Evolutionary conservation across 176 grass and related monocot species (phyloP), one percentile per base, ranked within the genome.

Genomic region (Bolboschoenus planiculmis): DNA sequence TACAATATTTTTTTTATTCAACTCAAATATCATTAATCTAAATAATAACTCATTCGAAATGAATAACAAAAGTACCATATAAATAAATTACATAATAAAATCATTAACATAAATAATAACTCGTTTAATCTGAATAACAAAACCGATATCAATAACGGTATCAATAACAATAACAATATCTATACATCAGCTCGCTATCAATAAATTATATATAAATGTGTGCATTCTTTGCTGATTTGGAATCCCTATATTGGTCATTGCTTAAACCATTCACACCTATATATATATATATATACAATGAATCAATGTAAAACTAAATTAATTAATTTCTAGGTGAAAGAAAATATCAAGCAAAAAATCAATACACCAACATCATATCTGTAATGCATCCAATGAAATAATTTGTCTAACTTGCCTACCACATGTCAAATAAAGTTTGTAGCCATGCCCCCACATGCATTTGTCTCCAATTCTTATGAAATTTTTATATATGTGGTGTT

Each of bases 361-460:
- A n/a, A n/a, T n/a, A n/a, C n/a, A 51, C 26, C 27, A 5, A 51
- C 21, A 33, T 76, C 13, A 44, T 46, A 31, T 76, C 44, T 76
- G 51, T 18, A 50, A 27, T 11, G 60, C 60, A 80, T 80, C 78
- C 78, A 80, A 61, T 58, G 34, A 80, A 80, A 80, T 35, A 8
- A 59, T 16, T 55, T 58, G 53, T 40, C 20, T 46, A 48, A 36
- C 47, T 79, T 37, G 60, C 40, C 18, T 58, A 60, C 42, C 20
- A 58, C 7, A 5, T 60, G 53, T 80, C 78, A 20, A 9, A 40
- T 10, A 20, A 56, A 79, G 51, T 33, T 26, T 42, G 47, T 40
- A 24, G 10, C 53, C 24, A 78, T 4, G 15, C 51, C 33, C 55
- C 54, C 78, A 80, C 56, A 60, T 80, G 54, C 72, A 53, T 30